Evolutionary conservation across 1,284 basidiomycete genomes (phyloP), one percentile per base, ranked within the genome.

Genomic region (Blastosporella zonata): DNA sequence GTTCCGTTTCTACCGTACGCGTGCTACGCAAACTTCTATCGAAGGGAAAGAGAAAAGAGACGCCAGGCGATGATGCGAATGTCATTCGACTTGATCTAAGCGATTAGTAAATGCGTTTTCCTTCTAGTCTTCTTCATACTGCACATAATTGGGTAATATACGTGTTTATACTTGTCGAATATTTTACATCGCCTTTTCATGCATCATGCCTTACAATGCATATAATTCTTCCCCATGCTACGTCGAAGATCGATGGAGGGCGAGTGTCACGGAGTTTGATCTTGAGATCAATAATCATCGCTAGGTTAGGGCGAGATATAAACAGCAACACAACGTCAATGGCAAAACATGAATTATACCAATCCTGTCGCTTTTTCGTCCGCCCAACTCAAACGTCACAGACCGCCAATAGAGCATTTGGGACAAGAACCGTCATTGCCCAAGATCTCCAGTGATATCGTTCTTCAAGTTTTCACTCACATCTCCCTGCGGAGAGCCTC

Each of bases 381-480:
- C 22, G 40, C 56, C 15, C 56, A 55, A 40, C 58, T 64, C 44
- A 69, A 68, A 53, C 61, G 67, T 43, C 55, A 59, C 17, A 62
- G 62, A 33, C 57, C 37, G 20, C 43, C 65, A 20, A 33, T 23
- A 45, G 52, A 50, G 28, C 27, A 17, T 17, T 43, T 29, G 1
- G 38, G 31, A 28, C 50, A 46, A 9, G 27, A 46, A 21, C 70
- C 70, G 27, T 57, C 59, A 2, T 54, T 73, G 42, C 73, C 73
- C 23, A 61, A 59, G 41, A 59, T 74, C 44, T 58, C 56, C 33
- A 75, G 74, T 52, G 78, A 83, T 41, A 64, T 80, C 34, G 67
- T 81, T 55, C 72, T 88, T 46, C 78, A 84, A 55, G 78, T 86
- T 39, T 85, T 78, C 59, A 84, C 82, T 4, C 85, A 89, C 60